Percentiles rank a stretch among this genome's conserved stretches.
phyloP scores from a whole-genome alignment of 768 basidiomycete species.

The Xanthoconium stramineum region DNA sequence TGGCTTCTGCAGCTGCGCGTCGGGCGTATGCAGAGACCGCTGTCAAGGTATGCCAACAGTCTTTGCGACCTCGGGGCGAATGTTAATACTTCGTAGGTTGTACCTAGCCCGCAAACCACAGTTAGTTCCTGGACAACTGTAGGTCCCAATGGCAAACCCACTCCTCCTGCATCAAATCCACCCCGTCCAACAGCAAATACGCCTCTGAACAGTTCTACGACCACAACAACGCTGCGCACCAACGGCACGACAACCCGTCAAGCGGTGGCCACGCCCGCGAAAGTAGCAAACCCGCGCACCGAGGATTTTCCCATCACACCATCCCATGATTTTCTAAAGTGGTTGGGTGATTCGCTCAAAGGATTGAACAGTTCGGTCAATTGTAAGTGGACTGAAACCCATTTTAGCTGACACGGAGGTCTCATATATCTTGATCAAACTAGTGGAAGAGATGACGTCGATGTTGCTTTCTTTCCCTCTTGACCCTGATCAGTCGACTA shows the following conservation, averaged over 20 bases:
- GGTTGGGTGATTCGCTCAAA: conserved; percentile 84
- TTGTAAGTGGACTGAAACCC: conserved; percentile 35
- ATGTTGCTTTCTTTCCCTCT: conserved; percentile 95
- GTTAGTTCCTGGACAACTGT: conserved; percentile 83
- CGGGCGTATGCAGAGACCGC: conserved; percentile 79
- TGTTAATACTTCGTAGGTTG: conserved; percentile 28
- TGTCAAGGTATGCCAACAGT: conserved; percentile 51
- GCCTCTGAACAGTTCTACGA: conserved; percentile 27
- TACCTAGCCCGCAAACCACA: conserved; percentile 31
- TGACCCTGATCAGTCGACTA: conserved; percentile 76
- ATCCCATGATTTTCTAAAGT: conserved; percentile 88
- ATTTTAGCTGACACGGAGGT: neutral
- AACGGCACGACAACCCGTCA: conserved; percentile 39
- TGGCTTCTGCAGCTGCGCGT: conserved; percentile 53
- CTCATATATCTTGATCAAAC: conserved; percentile 19
- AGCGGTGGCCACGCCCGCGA: conserved; percentile 33
- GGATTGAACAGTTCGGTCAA: conserved; percentile 58
- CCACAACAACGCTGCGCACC: conserved; percentile 35
- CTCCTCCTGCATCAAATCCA: conserved; percentile 25
- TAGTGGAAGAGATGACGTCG: conserved; percentile 94
- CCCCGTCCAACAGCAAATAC: conserved; percentile 34
- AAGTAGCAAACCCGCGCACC: conserved; percentile 34
- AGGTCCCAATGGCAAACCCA: conserved; percentile 69
- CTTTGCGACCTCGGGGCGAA: neutral
- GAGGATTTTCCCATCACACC: conserved; percentile 69